Conservation (phyloP, 2,329 filamentous ascomycete genomes). For the Trichophaea hybrida region DNA sequence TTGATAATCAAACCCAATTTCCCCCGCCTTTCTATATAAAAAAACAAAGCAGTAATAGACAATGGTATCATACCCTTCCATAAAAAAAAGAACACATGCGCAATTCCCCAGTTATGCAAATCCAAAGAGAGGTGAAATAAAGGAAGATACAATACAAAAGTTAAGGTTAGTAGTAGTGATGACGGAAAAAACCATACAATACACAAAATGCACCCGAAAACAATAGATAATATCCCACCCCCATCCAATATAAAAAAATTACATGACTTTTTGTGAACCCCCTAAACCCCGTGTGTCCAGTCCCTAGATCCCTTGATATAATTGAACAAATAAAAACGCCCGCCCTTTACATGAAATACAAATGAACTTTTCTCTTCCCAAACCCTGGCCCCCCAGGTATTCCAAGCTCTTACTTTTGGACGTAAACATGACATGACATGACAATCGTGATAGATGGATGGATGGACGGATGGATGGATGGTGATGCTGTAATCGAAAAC, state of each 20-base stretch:
- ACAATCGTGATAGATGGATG: too few relatives aligned
- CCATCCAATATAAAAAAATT: background rate
- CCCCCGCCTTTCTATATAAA: too few relatives aligned
- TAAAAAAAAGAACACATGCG: conserved; percentile 3
- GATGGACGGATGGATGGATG: background rate
- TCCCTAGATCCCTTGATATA: background rate
- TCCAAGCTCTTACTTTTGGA: background rate
- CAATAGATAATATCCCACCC: background rate
- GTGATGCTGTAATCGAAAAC: background rate
- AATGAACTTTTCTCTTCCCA: conserved; percentile 23
- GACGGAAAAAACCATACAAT: conserved; percentile 9
- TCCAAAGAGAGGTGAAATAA: background rate
- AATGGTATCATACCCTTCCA: conserved; percentile 5
- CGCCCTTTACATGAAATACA: conserved; percentile 5
- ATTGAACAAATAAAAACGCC: background rate
- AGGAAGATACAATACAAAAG: background rate
- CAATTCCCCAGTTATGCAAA: background rate
- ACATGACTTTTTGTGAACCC: background rate
- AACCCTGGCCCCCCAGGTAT: conserved; percentile 13
- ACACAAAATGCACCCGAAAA: background rate
- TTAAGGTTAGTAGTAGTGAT: background rate
- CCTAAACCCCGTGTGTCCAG: too few relatives aligned
- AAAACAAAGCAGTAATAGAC: background rate
- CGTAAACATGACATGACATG: conserved; percentile 6
- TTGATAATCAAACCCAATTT: too few relatives aligned